Conservation (phyloP, 352 stramenopile genomes). For the Peronosclerospora sorghi region DNA sequence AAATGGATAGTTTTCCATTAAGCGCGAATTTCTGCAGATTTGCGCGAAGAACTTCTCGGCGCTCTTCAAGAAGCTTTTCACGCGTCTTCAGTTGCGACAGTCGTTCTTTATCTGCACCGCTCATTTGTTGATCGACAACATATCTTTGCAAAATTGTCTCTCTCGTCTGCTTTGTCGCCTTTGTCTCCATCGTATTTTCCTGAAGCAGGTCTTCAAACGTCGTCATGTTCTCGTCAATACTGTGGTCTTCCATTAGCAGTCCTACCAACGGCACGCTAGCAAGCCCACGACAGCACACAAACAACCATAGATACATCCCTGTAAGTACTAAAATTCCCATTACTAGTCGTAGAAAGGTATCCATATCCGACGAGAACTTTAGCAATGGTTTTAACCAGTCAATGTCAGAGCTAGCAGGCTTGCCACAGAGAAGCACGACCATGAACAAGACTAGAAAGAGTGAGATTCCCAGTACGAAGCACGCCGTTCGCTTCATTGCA, state of each 20-base stretch:
- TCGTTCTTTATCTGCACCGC: conserved; percentile 53
- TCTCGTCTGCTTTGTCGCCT: conserved; percentile 52
- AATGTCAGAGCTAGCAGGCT: conserved; percentile 60
- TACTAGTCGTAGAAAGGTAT: conserved; percentile 58
- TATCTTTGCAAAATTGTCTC: conserved; percentile 67
- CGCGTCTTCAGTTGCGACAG: conserved; percentile 62
- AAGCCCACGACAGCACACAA: conserved; percentile 54
- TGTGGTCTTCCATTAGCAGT: conserved; percentile 68
- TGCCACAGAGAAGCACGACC: conserved; percentile 61
- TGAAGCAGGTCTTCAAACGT: conserved; percentile 65
- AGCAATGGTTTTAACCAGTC: conserved; percentile 79
- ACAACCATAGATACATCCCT: conserved; percentile 71
- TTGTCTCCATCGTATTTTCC: conserved; percentile 65
- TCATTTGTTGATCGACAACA: conserved; percentile 49
- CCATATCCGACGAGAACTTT: conserved; percentile 60
- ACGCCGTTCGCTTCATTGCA: conserved; percentile 60
- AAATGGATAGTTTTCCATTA: conserved; percentile 33
- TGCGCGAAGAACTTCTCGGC: conserved; percentile 50
- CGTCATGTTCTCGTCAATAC: conserved; percentile 47
- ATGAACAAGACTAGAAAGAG: conserved; percentile 60
- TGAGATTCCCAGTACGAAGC: conserved; percentile 58
- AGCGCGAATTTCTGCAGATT: conserved; percentile 50
- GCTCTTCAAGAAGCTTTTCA: conserved; percentile 54
- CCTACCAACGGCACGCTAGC: conserved; percentile 66
- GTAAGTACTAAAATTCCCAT: conserved; percentile 61